Percentiles rank a stretch among this genome's conserved stretches.
Conservation (phyloP, 1,139 yeast species). For the Geotrichum europaeum region DNA sequence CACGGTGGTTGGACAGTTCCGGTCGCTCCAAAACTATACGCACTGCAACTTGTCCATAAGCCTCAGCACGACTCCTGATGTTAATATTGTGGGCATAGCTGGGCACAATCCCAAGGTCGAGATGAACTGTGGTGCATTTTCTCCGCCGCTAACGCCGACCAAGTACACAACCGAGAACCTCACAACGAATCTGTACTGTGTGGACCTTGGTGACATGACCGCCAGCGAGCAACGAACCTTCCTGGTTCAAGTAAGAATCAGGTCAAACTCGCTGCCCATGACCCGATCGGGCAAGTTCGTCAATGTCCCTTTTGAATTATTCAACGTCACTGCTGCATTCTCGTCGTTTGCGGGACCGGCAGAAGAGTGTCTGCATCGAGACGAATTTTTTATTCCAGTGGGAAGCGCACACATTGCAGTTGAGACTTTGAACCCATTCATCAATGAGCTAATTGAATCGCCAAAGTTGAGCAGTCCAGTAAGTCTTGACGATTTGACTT, state of each 20-base stretch:
- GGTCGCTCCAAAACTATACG: conserved; percentile 10
- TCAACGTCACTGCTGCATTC: conserved; percentile 8
- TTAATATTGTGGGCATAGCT: conserved; percentile 17
- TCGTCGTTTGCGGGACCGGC: conserved; percentile 16
- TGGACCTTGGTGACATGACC: conserved; percentile 21
- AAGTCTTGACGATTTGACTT: not conserved
- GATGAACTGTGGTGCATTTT: not conserved
- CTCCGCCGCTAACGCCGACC: conserved; percentile 4
- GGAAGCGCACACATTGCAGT: conserved; percentile 9
- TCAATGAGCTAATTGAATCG: conserved; percentile 9
- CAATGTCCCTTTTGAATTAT: conserved; percentile 8
- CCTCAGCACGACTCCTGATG: conserved; percentile 18
- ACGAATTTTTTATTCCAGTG: conserved; percentile 14
- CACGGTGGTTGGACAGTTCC: conserved; percentile 9
- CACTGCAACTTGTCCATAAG: conserved; percentile 19
- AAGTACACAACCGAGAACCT: conserved; percentile 3
- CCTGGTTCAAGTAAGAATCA: conserved; percentile 21
- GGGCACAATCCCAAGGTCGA: conserved; percentile 9
- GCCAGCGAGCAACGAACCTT: conserved; percentile 22
- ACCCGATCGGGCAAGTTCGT: not conserved
- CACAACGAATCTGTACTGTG: conserved; percentile 4
- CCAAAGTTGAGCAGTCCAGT: not conserved
- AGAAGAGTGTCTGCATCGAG: conserved; percentile 9
- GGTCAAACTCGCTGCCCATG: conserved; percentile 7
- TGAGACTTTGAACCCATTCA: conserved; percentile 12